phyloP scores from a whole-genome alignment of 495 filamentous ascomycete genomes.

The Coniosporium apollinis region DNA sequence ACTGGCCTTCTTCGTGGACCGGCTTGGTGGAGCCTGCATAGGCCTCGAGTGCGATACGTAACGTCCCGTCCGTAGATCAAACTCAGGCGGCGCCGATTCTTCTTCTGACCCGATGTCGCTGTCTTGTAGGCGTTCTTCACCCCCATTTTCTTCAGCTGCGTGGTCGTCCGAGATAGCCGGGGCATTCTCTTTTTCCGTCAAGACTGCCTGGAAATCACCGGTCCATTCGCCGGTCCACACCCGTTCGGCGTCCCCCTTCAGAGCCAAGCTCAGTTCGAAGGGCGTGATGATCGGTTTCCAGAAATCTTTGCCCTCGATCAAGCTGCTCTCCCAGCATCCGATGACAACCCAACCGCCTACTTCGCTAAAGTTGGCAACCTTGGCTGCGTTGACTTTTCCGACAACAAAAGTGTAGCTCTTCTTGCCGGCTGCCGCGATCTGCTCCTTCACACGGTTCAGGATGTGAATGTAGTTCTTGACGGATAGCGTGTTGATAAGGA shows the following conservation, averaged over 20 bases:
- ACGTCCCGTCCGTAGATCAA: conserved; percentile 75
- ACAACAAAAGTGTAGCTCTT: conserved; percentile 95
- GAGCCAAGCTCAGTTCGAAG: conserved; percentile 66
- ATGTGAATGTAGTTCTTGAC: conserved; percentile 79
- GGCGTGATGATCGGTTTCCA: conserved; percentile 81
- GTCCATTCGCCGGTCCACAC: conserved; percentile 30
- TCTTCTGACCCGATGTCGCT: conserved; percentile 30
- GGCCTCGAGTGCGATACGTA: conserved; percentile 73
- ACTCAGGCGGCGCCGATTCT: conserved; percentile 69
- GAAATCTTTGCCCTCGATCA: conserved; percentile 68
- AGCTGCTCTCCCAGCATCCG: conserved; percentile 91
- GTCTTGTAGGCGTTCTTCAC: conserved; percentile 2
- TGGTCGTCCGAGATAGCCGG: conserved; percentile 11
- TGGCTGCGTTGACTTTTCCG: conserved; percentile 87
- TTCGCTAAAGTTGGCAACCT: conserved; percentile 91
- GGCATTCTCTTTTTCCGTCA: conserved; percentile 9
- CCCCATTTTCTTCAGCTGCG: conserved; percentile 2
- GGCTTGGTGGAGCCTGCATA: conserved; percentile 37
- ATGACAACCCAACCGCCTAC: conserved; percentile 94
- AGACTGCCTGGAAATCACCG: conserved; percentile 26
- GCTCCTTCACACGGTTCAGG: conserved; percentile 48
- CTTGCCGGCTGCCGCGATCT: conserved; percentile 63
- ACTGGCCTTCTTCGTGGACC: conserved; percentile 2
- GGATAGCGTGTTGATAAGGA: conserved; percentile 85
- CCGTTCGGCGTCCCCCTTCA: conserved; percentile 51